Percentiles rank a stretch among this genome's conserved stretches.
Evolutionary conservation across 352 stramenopile genomes (phyloP).

Genomic region (Pythium plurisporium): DNA sequence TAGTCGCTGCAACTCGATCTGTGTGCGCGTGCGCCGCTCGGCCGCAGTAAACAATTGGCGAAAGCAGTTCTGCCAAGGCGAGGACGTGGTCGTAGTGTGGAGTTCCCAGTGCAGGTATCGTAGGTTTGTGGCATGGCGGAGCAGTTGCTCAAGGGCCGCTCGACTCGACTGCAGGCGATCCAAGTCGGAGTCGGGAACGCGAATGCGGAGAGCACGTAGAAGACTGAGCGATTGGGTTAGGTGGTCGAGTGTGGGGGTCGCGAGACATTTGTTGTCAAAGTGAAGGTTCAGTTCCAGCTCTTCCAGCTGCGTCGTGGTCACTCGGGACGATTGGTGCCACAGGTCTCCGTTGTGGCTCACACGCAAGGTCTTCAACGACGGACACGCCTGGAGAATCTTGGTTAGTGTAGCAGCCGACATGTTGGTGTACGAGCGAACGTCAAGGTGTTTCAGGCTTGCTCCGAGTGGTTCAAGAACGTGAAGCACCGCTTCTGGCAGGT

Average conservation of each 20-base stretch:
- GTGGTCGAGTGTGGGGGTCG: background rate
- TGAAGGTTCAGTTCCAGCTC: background rate
- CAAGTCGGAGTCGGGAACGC: background rate
- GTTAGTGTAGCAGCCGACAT: background rate
- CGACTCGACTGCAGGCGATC: background rate
- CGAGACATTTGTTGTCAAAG: background rate
- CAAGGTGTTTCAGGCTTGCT: background rate
- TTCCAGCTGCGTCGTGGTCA: background rate
- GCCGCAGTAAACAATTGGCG: no score
- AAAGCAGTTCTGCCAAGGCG: no score
- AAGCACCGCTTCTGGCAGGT: background rate
- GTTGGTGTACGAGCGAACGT: background rate
- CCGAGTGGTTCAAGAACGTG: background rate
- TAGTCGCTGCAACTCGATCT: no score
- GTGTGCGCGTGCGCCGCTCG: no score
- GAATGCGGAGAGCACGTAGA: background rate
- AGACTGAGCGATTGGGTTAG: background rate
- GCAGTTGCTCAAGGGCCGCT: background rate
- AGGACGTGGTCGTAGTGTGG: no score
- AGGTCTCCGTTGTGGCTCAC: background rate
- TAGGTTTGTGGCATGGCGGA: background rate
- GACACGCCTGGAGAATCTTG: background rate
- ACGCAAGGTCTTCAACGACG: background rate
- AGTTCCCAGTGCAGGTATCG: background rate
- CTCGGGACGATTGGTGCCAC: background rate